phyloP scores from a whole-genome alignment of 306 rosid species.

The Pyrus pyrifolia region DNA sequence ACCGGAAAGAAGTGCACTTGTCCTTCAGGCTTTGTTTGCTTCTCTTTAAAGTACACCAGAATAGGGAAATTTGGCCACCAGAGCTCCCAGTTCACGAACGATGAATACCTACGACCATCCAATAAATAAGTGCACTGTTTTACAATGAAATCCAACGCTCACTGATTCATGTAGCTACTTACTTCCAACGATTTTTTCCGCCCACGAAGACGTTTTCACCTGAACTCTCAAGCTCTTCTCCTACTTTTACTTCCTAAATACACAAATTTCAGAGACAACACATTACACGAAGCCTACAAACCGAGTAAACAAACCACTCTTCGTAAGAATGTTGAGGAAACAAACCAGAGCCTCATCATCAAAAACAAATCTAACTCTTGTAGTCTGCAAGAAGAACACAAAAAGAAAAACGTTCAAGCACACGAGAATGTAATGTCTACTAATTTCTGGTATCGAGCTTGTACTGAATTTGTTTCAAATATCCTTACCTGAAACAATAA shows the following conservation, averaged over 20 bases:
- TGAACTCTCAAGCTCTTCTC: slow-evolving; percentile 76
- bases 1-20: slow-evolving; percentile 94
- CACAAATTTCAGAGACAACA: slow-evolving; percentile 6
- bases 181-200: slow-evolving; percentile 97
- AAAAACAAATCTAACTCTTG: slow-evolving; percentile 87
- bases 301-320: background rate
- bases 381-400: slow-evolving; percentile 49
- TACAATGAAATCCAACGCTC: background rate
- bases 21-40: slow-evolving; percentile 91
- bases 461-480: background rate
- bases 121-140: slow-evolving; percentile 17
- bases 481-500: slow-evolving; percentile 74
- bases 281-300: background rate
- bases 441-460: background rate
- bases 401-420: background rate
- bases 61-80: slow-evolving; percentile 98
- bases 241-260: slow-evolving; percentile 80
- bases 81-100: slow-evolving; percentile 94
- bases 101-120: slow-evolving; percentile 52
- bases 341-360: slow-evolving; percentile 82
- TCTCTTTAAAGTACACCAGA: slow-evolving; percentile 90
- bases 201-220: slow-evolving; percentile 95
- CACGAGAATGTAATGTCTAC: background rate
- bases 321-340: slow-evolving; percentile 12
- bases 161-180: slow-evolving; percentile 22